phyloP scores from a whole-genome alignment of 495 filamentous ascomycete species.

The Acidomyces sp. region DNA sequence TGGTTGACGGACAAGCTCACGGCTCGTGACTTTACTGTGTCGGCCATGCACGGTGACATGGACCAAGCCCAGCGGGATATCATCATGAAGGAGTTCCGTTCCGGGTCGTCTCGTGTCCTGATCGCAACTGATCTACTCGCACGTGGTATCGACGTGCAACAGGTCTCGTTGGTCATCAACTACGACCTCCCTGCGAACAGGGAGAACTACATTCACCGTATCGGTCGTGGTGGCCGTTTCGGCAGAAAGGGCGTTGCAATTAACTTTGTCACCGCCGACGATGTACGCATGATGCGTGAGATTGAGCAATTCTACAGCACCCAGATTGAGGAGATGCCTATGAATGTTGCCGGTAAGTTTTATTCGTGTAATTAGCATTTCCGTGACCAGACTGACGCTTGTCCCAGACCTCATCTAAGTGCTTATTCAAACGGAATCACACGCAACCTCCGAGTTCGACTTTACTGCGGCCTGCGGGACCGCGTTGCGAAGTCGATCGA shows the following conservation, averaged over 20 bases:
- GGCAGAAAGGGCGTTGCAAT: conserved; percentile 99
- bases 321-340: conserved; percentile 78
- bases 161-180: conserved; percentile 99
- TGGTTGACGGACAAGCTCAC: conserved; percentile 99
- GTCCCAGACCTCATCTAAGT: conserved; percentile 25
- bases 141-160: conserved; percentile 98
- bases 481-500: not conserved
- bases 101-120: conserved; percentile 90
- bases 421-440: not conserved
- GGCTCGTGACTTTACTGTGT: conserved; percentile 95
- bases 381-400: not conserved
- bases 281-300: conserved; percentile 98
- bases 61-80: conserved; percentile 91
- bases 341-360: conserved; percentile 56
- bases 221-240: conserved; percentile 97
- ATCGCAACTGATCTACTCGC: conserved; percentile 96
- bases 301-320: conserved; percentile 76
- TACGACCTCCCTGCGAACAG: conserved; percentile 97
- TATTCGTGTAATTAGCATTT: not conserved
- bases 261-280: conserved; percentile 98
- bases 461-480: not conserved
- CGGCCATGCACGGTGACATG: conserved; percentile 99
- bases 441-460: conserved; percentile 1
- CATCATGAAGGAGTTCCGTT: conserved; percentile 99
- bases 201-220: conserved; percentile 99